phyloP scores from a whole-genome alignment of 257 asterid genomes.

The Jasminum sambac region DNA sequence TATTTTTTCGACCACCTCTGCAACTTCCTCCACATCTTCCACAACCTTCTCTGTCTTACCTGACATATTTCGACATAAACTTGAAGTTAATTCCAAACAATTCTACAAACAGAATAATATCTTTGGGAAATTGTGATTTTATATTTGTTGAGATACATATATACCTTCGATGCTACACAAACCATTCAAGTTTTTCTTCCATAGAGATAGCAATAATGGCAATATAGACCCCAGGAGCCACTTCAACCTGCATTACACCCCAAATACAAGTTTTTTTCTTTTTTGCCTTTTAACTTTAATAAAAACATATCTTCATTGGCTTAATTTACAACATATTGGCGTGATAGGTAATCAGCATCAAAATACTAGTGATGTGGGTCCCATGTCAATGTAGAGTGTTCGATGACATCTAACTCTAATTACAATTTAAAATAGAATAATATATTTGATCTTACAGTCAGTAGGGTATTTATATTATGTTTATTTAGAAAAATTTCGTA shows the following conservation, averaged over 20 bases:
- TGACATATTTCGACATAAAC: conserved; percentile 19
- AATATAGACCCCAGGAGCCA: conserved; percentile 57
- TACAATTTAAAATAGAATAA: too few relatives aligned
- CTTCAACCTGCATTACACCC: conserved; percentile 47
- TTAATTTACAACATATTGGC: too few relatives aligned
- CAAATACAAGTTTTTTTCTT: too few relatives aligned
- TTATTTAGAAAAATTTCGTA: conserved; percentile 5
- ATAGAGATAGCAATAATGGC: conserved; percentile 50
- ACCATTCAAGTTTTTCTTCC: conserved; percentile 54
- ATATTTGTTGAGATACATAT: too few relatives aligned
- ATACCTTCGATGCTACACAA: conserved; percentile 57
- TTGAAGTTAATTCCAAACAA: neutral
- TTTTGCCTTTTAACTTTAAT: too few relatives aligned
- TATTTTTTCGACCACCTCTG: conserved; percentile 59
- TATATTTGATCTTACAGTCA: too few relatives aligned
- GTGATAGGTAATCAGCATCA: too few relatives aligned
- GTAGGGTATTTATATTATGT: too few relatives aligned
- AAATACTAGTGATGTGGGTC: too few relatives aligned
- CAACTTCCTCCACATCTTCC: conserved; percentile 61
- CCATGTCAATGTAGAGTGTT: too few relatives aligned
- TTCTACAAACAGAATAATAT: neutral
- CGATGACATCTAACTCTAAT: too few relatives aligned
- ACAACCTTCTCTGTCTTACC: conserved; percentile 48
- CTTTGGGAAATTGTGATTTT: neutral
- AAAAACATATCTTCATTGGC: neutral